These are phyloP conservation scores for Cyclotella kingstonii DNA, from an alignment of 108 stramenopile genomes.

Conservation along the genomic window DNA sequence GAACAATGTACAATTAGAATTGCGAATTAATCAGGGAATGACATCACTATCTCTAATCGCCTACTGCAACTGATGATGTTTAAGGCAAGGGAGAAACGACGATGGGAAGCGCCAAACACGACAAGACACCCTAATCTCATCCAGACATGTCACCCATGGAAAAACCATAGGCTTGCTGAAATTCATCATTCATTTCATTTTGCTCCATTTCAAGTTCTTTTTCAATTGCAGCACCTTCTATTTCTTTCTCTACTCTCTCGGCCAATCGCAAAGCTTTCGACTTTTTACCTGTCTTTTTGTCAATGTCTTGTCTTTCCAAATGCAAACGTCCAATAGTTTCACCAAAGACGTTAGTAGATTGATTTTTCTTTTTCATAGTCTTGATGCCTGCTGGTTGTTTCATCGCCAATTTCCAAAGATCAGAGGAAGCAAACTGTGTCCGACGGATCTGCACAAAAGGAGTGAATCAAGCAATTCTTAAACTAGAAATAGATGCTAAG, in stretches of 20 bases:
- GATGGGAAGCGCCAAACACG: too few species aligned
- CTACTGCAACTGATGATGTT: too few species aligned
- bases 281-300: constrained; percentile 78
- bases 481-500: background rate
- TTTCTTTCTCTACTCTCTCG: constrained; percentile 64
- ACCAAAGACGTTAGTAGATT: constrained; percentile 92
- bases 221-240: constrained; percentile 78
- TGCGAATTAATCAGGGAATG: too few species aligned
- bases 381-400: constrained; percentile 74
- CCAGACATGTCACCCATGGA: background rate
- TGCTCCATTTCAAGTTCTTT: constrained; percentile 68
- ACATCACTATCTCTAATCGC: too few species aligned
- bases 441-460: constrained; percentile 51
- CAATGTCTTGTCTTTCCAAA: constrained; percentile 94
- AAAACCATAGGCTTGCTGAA: constrained; percentile 78
- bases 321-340: constrained; percentile 96
- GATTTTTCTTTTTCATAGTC: constrained; percentile 86
- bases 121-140: too few species aligned
- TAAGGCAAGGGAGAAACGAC: too few species aligned
- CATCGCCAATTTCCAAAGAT: constrained; percentile 89
- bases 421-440: constrained; percentile 88
- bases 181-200: constrained; percentile 63
- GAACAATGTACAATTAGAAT: too few species aligned
- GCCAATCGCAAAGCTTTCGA: constrained; percentile 84
- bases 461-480: background rate